These are phyloP conservation scores for Phytophthora sojae DNA, from an alignment of 352 stramenopile species.

Conservation along the genomic window DNA sequence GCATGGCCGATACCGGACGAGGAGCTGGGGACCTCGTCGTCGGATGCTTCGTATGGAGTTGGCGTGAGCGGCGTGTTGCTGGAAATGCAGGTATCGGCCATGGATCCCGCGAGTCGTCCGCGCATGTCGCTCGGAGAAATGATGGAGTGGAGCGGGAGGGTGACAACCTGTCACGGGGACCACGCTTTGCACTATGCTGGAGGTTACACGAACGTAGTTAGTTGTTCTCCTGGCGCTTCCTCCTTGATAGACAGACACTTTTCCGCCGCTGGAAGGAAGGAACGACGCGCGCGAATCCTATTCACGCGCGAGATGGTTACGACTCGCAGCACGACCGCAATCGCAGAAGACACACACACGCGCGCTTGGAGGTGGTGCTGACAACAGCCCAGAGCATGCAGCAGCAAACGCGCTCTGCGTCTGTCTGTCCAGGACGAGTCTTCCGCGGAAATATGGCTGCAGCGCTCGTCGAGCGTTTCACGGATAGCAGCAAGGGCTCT, in stretches of 20 bases:
- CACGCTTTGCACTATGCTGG: constrained; percentile 10
- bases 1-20: constrained; percentile 22
- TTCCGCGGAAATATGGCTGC: constrained; percentile 12
- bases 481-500: constrained; percentile 4
- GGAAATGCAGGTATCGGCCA: constrained; percentile 32
- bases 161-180: not conserved
- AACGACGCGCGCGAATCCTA: not conserved
- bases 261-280: constrained; percentile 3
- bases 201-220: not conserved
- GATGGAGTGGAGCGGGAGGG: not conserved
- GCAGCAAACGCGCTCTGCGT: not conserved
- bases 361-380: constrained; percentile 12
- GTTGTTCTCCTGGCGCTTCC: not conserved
- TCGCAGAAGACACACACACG: constrained; percentile 10
- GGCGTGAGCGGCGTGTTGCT: constrained; percentile 30
- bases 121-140: constrained; percentile 14
- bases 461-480: constrained; percentile 7
- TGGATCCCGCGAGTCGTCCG: constrained; percentile 15
- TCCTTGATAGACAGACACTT: constrained; percentile 5
- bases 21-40: not conserved
- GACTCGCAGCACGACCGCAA: constrained; percentile 1
- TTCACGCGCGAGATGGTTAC: not conserved
- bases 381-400: constrained; percentile 11
- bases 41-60: constrained; percentile 14
- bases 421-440: constrained; percentile 12